Evolutionary conservation across 208 protist species (phyloP), one percentile per base, ranked within the genome.

Genomic region (Wallacemonas sp.): DNA sequence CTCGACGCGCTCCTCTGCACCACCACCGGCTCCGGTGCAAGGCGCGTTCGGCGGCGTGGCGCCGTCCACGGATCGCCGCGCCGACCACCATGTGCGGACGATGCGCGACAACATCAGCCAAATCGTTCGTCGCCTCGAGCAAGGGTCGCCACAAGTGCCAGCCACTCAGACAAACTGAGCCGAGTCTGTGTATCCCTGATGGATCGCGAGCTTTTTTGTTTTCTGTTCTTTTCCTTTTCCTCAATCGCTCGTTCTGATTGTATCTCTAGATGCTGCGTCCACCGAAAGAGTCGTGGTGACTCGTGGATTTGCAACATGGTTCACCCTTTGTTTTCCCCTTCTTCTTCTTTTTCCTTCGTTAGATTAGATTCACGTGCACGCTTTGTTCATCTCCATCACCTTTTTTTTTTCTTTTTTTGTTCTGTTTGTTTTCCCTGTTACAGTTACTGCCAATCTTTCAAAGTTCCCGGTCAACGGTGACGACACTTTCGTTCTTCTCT

Each of bases 401-500:
- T 63, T 50, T 42, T 29, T 44, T 39, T 18, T 39, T 65, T 29
- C 29, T 26, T 57, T 67, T 48, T 61, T 29, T 44, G 16, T 18
- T 45, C 61, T 32, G 8, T 25, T 49, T 67, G 29, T 61, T 50
- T 22, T 50, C 44, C 22, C 44, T 50, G 12, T 50, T 50, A 22
- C 38, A 42, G 7, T 42, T 42, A n/a, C n/a, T n/a, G n/a, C n/a
- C n/a, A n/a, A n/a, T n/a, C n/a, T n/a, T n/a, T n/a, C n/a, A n/a
- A n/a, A n/a, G n/a, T n/a, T n/a, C n/a, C n/a, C n/a, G n/a, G n/a
- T n/a, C n/a, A n/a, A n/a, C n/a, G n/a, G n/a, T n/a, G n/a, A n/a
- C n/a, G n/a, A n/a, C n/a, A n/a, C n/a, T n/a, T n/a, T n/a, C n/a
- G n/a, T n/a, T n/a, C n/a, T n/a, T n/a, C n/a, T n/a, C n/a, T n/a